These are phyloP conservation scores for Trypethelium eluteriae DNA, from an alignment of 495 filamentous ascomycete genomes.

Conservation along the genomic window DNA sequence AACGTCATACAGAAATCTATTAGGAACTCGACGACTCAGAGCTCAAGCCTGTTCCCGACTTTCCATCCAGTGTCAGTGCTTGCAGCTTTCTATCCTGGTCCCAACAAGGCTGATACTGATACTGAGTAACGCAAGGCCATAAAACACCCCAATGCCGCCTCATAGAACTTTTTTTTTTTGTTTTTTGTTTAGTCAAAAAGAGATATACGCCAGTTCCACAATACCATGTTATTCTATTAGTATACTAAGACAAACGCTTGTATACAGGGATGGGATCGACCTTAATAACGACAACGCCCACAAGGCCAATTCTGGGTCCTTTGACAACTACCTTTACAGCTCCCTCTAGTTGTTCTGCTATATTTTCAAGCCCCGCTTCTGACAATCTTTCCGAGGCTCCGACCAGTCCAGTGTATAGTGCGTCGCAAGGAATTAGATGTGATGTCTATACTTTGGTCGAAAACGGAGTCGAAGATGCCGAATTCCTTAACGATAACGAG, in stretches of 20 bases:
- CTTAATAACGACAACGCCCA: constrained; percentile 1
- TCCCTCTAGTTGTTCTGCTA: neutral
- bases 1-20: neutral
- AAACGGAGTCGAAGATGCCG: neutral
- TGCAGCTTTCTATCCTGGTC: neutral
- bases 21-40: neutral
- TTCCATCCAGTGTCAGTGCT: neutral
- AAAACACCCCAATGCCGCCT: neutral
- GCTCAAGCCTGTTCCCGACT: neutral
- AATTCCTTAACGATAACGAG: neutral
- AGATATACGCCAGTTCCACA: neutral
- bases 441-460: neutral
- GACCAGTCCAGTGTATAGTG: neutral
- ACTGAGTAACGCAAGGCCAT: neutral
- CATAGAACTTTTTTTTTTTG: neutral
- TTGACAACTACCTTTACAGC: constrained; percentile 4
- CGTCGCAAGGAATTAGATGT: constrained; percentile 6
- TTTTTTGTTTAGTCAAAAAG: neutral
- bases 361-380: neutral
- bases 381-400: neutral
- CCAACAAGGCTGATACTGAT: neutral
- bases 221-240: neutral
- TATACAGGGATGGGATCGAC: neutral
- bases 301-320: constrained; percentile 4
- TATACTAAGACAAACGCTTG: neutral